Conservation (phyloP, 2,329 filamentous ascomycete genomes). For the Ophiosphaerella herpotricha region DNA sequence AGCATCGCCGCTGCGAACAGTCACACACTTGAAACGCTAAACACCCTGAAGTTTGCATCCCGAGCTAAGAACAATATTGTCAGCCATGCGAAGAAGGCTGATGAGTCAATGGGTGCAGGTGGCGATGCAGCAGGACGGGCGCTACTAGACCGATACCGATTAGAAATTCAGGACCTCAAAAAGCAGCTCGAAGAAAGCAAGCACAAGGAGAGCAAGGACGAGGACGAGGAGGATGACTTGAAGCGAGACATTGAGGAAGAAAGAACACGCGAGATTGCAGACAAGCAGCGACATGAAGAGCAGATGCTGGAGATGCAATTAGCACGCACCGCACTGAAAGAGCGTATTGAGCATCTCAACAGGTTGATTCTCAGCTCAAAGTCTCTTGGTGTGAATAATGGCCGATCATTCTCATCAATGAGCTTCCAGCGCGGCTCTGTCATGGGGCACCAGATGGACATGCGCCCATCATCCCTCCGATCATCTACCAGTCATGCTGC, state of each 20-base stretch:
- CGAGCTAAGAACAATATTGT: conserved; percentile 97
- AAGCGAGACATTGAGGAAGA: conserved; percentile 74
- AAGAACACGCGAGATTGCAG: conserved; percentile 68
- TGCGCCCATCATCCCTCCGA: conserved; percentile 56
- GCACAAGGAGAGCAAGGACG: conserved; percentile 62
- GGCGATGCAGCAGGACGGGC: conserved; percentile 82
- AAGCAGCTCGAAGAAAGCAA: conserved; percentile 78
- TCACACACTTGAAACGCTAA: conserved; percentile 86
- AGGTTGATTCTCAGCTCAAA: conserved; percentile 94
- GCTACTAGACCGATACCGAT: conserved; percentile 86
- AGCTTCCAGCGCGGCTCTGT: conserved; percentile 46
- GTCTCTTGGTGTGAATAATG: conserved; percentile 84
- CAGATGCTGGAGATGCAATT: conserved; percentile 99
- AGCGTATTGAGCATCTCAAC: conserved; percentile 96
- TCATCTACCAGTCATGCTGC: conserved; percentile 47
- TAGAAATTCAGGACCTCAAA: conserved; percentile 86
- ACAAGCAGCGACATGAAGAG: conserved; percentile 86
- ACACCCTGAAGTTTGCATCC: conserved; percentile 95
- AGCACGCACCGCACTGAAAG: conserved; percentile 91
- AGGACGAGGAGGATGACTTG: conserved; percentile 53
- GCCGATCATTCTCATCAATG: conserved; percentile 48
- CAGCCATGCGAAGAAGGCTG: conserved; percentile 92
- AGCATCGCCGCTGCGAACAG: conserved; percentile 72
- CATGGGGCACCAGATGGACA: conserved; percentile 46
- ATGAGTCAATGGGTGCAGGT: conserved; percentile 81